Percentiles rank a stretch among this genome's conserved stretches.
Conservation (phyloP, 1,284 basidiomycete genomes). For the Lentinus polychrous region DNA sequence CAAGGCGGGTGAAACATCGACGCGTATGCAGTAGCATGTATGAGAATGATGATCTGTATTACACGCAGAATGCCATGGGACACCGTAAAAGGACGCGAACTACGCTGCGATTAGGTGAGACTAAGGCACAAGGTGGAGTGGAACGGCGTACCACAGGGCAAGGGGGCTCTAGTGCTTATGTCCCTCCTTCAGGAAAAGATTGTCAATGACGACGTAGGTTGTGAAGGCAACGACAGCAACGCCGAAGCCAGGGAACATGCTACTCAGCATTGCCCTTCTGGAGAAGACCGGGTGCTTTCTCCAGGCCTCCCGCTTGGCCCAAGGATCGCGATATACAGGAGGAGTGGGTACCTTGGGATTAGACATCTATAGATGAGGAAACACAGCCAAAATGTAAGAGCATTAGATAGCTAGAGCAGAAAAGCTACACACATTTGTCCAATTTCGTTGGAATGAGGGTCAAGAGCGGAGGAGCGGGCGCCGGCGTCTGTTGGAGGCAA, state of each 20-base stretch:
- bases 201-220: constrained; percentile 83
- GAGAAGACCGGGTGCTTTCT: constrained; percentile 84
- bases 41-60: too few species aligned
- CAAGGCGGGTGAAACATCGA: too few species aligned
- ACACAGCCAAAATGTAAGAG: neutral
- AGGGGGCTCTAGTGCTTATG: neutral
- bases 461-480: constrained; percentile 12
- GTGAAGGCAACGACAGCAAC: constrained; percentile 88
- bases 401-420: constrained; percentile 6
- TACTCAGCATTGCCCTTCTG: constrained; percentile 79
- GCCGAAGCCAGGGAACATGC: constrained; percentile 89
- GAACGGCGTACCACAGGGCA: too few species aligned
- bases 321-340: constrained; percentile 85
- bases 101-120: too few species aligned
- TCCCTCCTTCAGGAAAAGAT: constrained; percentile 17
- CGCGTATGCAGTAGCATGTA: too few species aligned
- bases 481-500: constrained; percentile 25
- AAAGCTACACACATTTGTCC: constrained; percentile 6
- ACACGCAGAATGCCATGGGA: too few species aligned
- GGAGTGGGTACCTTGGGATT: constrained; percentile 28
- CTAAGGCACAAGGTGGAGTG: too few species aligned
- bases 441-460: constrained; percentile 6
- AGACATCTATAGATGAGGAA: constrained; percentile 34
- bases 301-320: constrained; percentile 94
- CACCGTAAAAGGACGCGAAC: too few species aligned